Conservation (phyloP, 345 rosid species). For the Populus euphratica region DNA sequence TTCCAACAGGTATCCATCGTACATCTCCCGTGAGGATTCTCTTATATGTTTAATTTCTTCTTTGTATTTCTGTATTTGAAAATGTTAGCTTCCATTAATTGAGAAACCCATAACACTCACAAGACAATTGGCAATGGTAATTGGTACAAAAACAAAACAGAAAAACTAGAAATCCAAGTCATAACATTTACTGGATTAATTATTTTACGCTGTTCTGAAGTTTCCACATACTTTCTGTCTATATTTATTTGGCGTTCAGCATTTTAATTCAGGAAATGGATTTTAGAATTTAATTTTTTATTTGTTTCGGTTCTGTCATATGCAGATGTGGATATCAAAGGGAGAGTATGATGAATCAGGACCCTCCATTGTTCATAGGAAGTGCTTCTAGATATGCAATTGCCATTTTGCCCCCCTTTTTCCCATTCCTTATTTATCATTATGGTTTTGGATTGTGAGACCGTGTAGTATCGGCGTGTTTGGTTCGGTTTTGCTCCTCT, state of each 20-base stretch:
- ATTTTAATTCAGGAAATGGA: neutral
- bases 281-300: too few species aligned
- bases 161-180: neutral
- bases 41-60: neutral
- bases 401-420: neutral
- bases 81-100: neutral
- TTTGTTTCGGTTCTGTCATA: neutral
- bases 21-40: neutral
- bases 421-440: neutral
- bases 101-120: neutral
- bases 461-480: neutral
- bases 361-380: neutral
- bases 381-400: neutral
- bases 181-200: neutral
- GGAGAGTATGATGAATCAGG: neutral
- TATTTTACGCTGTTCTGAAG: too few species aligned
- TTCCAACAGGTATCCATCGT: neutral
- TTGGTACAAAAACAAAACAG: neutral
- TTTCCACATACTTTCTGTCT: too few species aligned
- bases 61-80: neutral
- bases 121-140: neutral
- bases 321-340: neutral
- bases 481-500: neutral
- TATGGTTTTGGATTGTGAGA: neutral
- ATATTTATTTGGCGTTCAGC: neutral